A percentile compares a stretch with the other conserved stretches of the same genome.
These are phyloP conservation scores for Coemansia sp. DNA, from an alignment of 192 early-diverging fungal genomes.

Conservation along the genomic window DNA sequence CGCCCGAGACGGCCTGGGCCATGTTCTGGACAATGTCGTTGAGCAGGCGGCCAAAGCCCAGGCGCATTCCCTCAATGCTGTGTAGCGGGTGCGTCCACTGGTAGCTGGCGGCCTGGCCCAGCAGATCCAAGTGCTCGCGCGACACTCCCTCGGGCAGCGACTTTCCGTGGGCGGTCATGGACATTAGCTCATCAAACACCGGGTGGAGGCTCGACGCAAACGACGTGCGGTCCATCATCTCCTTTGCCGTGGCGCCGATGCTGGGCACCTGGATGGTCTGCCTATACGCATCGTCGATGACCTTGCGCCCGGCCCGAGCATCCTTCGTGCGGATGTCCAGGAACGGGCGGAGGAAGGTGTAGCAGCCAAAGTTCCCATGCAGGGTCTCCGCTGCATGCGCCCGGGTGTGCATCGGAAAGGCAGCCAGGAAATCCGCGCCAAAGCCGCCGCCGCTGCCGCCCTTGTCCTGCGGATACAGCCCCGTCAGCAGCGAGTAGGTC, in stretches of 20 bases:
- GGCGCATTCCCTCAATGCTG: conserved; percentile 10
- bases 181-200: conserved; percentile 35
- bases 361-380: conserved; percentile 39
- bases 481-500: conserved; percentile 54
- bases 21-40: conserved; percentile 20
- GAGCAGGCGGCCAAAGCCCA: conserved; percentile 31
- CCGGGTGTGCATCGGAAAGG: conserved; percentile 25
- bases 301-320: conserved; percentile 7
- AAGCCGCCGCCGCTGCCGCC: conserved; percentile 6
- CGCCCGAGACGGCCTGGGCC: conserved; percentile 9
- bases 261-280: conserved; percentile 16
- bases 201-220: conserved; percentile 29
- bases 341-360: conserved; percentile 22
- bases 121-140: conserved; percentile 5
- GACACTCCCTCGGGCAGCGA: conserved; percentile 19
- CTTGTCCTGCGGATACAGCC: conserved; percentile 39
- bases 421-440: conserved; percentile 8
- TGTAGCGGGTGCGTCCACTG: conserved; percentile 21
- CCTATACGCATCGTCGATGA: conserved; percentile 28
- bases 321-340: not conserved
- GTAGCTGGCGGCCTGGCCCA: conserved; percentile 12
- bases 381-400: conserved; percentile 14
- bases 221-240: conserved; percentile 2
- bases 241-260: conserved; percentile 12
- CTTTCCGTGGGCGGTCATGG: conserved; percentile 24